Evolutionary conservation across 495 filamentous ascomycete species (phyloP).

Genomic region (Podospora pseudoanserina): DNA sequence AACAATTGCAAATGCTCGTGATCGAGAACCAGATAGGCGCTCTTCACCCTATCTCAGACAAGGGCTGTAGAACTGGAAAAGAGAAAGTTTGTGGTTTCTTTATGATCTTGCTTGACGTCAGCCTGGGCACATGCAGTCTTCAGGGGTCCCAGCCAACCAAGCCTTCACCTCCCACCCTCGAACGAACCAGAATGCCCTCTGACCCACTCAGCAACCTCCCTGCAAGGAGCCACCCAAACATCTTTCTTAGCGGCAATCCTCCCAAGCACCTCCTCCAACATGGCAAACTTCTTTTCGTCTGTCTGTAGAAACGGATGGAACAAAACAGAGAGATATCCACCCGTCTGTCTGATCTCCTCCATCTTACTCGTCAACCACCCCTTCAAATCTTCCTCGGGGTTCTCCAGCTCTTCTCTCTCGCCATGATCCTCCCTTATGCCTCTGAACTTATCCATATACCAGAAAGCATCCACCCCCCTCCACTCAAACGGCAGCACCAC

Average conservation of each 20-base stretch:
- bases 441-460: slow-evolving; percentile 37
- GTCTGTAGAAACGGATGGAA: slow-evolving; percentile 35
- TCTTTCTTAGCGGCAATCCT: slow-evolving; percentile 20
- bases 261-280: slow-evolving; percentile 26
- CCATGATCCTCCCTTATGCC: slow-evolving; percentile 21
- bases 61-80: too few species aligned
- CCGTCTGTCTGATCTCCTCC: slow-evolving; percentile 17
- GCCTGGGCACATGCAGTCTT: too few species aligned
- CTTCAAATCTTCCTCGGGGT: slow-evolving; percentile 17
- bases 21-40: too few species aligned
- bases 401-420: slow-evolving; percentile 15
- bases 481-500: slow-evolving; percentile 36
- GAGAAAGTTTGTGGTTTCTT: too few species aligned
- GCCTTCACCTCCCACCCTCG: background rate
- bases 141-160: background rate
- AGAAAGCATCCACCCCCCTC: slow-evolving; percentile 34
- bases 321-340: slow-evolving; percentile 30
- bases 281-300: slow-evolving; percentile 27
- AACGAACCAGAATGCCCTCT: slow-evolving; percentile 16
- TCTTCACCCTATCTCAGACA: too few species aligned
- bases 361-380: slow-evolving; percentile 26
- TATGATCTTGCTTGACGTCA: too few species aligned
- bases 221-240: slow-evolving; percentile 31
- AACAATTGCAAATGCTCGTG: too few species aligned
- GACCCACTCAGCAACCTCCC: slow-evolving; percentile 28